phyloP scores from a whole-genome alignment of 2,329 filamentous ascomycete species.

The Paradendryphiella salina region DNA sequence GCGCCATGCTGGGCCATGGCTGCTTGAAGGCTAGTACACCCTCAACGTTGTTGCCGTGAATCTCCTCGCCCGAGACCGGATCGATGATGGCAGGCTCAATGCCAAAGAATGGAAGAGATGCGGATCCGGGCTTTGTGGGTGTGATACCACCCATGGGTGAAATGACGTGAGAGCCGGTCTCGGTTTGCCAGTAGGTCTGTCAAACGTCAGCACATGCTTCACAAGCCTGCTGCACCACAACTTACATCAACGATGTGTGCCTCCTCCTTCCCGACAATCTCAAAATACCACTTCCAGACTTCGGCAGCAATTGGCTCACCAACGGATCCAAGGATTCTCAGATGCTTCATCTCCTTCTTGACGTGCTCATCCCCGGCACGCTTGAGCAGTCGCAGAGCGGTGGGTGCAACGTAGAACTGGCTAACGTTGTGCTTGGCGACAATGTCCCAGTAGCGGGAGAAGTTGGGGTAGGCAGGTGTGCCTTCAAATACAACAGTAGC shows the following conservation, averaged over 20 bases:
- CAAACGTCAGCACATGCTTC: constrained; percentile 22
- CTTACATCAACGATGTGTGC: constrained; percentile 92
- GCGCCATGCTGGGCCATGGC: constrained; percentile 97
- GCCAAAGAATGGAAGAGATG: constrained; percentile 96
- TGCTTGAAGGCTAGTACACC: constrained; percentile 97
- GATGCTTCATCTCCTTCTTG: constrained; percentile 82
- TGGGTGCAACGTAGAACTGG: constrained; percentile 98
- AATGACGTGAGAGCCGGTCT: constrained; percentile 96
- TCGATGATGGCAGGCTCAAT: constrained; percentile 98
- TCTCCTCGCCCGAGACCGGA: constrained; percentile 89
- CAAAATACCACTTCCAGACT: constrained; percentile 99
- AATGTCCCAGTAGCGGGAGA: constrained; percentile 98
- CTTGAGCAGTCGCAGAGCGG: constrained; percentile 89
- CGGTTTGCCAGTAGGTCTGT: constrained; percentile 99
- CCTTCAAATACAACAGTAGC: constrained; percentile 97
- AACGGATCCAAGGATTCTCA: constrained; percentile 90
- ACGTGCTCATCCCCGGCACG: constrained; percentile 93
- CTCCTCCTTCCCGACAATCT: constrained; percentile 89
- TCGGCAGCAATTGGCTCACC: constrained; percentile 97
- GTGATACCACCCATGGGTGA: constrained; percentile 90
- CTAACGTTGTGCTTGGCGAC: constrained; percentile 94
- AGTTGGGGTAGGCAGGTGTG: constrained; percentile 95
- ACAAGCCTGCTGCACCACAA: constrained; percentile 27
- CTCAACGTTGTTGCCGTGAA: constrained; percentile 94
- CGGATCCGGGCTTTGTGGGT: constrained; percentile 93